These are phyloP conservation scores for Gliomastix tumulicola DNA, from an alignment of 2,329 filamentous ascomycete genomes.

Conservation along the genomic window DNA sequence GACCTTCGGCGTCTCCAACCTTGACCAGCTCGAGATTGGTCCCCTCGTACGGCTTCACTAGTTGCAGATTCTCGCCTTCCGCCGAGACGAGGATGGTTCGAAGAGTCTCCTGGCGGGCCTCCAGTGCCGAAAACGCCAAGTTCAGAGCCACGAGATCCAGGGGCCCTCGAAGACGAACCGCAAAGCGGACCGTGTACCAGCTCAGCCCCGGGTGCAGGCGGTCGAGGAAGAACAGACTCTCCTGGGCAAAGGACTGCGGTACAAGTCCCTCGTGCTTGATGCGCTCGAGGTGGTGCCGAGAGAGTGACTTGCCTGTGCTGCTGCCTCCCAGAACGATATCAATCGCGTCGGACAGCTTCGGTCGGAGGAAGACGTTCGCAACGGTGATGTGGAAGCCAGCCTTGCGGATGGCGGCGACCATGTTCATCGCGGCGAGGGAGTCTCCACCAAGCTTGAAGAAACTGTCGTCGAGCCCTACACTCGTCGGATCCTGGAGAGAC, in stretches of 20 bases:
- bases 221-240: constrained; percentile 13
- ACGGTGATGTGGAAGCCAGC: neutral
- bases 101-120: constrained; percentile 11
- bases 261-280: constrained; percentile 6
- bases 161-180: constrained; percentile 6
- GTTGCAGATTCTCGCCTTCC: too few species aligned
- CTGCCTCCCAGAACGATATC: too few species aligned
- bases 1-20: neutral
- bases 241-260: constrained; percentile 13
- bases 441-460: constrained; percentile 42
- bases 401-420: too few species aligned
- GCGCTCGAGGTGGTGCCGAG: neutral
- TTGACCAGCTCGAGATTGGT: constrained; percentile 1
- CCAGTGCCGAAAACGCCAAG: constrained; percentile 7
- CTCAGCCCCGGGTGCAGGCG: constrained; percentile 8
- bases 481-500: constrained; percentile 15
- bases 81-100: constrained; percentile 13
- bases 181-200: constrained; percentile 11
- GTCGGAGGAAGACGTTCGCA: neutral
- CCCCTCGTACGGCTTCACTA: constrained; percentile 2
- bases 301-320: constrained; percentile 1
- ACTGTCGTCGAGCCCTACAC: constrained; percentile 31
- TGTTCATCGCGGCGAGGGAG: constrained; percentile 24
- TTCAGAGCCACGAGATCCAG: constrained; percentile 7
- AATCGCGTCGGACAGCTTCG: neutral